phyloP scores from a whole-genome alignment of 2,329 filamentous ascomycete species.

The Cytospora chrysosperma region DNA sequence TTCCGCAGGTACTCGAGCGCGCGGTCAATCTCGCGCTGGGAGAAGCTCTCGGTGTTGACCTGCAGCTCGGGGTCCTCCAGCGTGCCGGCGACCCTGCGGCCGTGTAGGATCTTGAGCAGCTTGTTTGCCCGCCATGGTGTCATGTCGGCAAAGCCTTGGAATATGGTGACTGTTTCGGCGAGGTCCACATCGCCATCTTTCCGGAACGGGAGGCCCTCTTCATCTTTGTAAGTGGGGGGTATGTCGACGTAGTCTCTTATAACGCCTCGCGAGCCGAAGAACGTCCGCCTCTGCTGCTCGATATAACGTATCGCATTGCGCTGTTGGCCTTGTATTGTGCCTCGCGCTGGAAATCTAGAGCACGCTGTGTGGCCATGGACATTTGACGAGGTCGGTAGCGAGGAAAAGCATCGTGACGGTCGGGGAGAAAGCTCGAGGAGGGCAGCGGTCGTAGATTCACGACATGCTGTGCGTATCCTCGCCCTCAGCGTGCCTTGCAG shows the following conservation, averaged over 20 bases:
- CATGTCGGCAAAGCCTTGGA: slow-evolving; percentile 49
- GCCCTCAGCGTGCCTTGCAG: slow-evolving; percentile 9
- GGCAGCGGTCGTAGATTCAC: neutral
- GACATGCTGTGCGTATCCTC: neutral
- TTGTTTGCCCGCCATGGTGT: slow-evolving; percentile 50
- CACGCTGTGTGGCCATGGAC: neutral
- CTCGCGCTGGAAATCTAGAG: neutral
- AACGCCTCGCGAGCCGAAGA: slow-evolving; percentile 33
- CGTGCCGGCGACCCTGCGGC: slow-evolving; percentile 62
- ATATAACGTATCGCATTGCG: neutral
- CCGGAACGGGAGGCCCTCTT: slow-evolving; percentile 53
- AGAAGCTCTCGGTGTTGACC: slow-evolving; percentile 47
- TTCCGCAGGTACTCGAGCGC: slow-evolving; percentile 57
- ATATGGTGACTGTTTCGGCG: slow-evolving; percentile 42
- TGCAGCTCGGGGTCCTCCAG: slow-evolving; percentile 57
- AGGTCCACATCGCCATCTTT: slow-evolving; percentile 43
- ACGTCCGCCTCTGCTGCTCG: slow-evolving; percentile 13
- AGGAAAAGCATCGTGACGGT: neutral
- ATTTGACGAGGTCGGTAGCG: neutral
- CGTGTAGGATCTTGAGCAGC: slow-evolving; percentile 59
- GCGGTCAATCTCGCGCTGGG: slow-evolving; percentile 40
- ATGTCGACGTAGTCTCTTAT: slow-evolving; percentile 57
- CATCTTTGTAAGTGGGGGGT: slow-evolving; percentile 57
- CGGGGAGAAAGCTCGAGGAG: neutral
- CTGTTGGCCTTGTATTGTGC: neutral